These are phyloP conservation scores for Oenanthe sinensis DNA, from an alignment of 129 eudicot genomes.

Conservation along the genomic window DNA sequence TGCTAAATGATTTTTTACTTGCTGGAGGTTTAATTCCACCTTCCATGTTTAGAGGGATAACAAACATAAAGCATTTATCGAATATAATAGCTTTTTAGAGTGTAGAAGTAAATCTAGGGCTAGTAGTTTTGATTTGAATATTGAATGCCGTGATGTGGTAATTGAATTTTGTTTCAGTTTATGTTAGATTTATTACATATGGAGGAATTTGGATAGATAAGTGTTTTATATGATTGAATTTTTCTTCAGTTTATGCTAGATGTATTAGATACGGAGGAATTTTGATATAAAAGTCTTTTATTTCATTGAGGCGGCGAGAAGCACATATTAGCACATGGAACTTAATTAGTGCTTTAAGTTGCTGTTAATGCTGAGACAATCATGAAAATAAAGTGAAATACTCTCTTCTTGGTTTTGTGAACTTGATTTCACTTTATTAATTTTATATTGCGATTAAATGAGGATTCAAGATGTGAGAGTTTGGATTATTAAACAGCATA, in stretches of 20 bases:
- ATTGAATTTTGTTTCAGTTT: not conserved
- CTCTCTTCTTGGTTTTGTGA: not conserved
- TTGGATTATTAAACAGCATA: not conserved
- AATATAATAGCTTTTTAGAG: not conserved
- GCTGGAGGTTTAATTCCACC: not conserved
- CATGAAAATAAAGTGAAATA: not conserved
- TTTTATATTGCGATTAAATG: not conserved
- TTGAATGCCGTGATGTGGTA: not conserved
- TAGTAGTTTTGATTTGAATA: not conserved
- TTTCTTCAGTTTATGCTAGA: not conserved
- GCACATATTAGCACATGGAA: not conserved
- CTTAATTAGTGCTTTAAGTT: not conserved
- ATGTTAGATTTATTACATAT: not conserved
- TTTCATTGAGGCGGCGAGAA: not conserved
- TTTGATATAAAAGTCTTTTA: not conserved
- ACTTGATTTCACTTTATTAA: not conserved
- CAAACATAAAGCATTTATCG: not conserved
- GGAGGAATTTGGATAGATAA: not conserved
- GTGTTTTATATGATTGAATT: not conserved
- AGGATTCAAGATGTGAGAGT: not conserved
- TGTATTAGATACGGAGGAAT: not conserved
- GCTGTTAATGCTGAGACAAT: not conserved
- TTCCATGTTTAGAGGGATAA: not conserved
- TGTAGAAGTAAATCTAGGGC: not conserved
- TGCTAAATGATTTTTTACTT: not conserved